Percentiles rank a stretch among this genome's conserved stretches.
phyloP scores from a whole-genome alignment of 2,329 filamentous ascomycete genomes.

The Arthrobotrys sphaeroides region DNA sequence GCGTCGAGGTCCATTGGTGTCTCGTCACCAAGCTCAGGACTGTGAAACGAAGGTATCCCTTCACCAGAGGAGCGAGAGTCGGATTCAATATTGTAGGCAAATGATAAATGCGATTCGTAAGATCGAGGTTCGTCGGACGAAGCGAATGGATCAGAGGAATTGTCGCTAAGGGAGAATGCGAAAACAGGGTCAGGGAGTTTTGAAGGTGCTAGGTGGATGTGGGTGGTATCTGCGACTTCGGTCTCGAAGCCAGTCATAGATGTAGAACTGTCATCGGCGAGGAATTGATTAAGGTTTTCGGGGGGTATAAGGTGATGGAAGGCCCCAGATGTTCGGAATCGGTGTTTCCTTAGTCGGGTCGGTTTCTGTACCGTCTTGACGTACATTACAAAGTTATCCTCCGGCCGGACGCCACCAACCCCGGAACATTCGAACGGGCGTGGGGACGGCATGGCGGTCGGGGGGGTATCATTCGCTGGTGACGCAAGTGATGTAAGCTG shows the following conservation, averaged over 20 bases:
- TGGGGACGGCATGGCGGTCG: conserved; percentile 54
- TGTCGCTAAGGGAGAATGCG: conserved; percentile 33
- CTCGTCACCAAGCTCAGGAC: conserved; percentile 32
- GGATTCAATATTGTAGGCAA: conserved; percentile 46
- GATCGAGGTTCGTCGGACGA: conserved; percentile 41
- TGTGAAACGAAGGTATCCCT: conserved; percentile 43
- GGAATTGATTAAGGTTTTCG: conserved; percentile 37
- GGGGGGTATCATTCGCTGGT: conserved; percentile 24
- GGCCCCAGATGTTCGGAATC: conserved; percentile 3
- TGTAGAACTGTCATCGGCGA: conserved; percentile 29
- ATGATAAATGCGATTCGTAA: conserved; percentile 42
- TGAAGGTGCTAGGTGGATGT: conserved; percentile 26
- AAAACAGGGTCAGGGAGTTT: conserved; percentile 37
- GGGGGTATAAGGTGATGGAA: conserved; percentile 21
- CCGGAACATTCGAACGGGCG: conserved; percentile 68
- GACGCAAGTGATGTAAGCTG: conserved; percentile 22
- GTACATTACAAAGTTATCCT: conserved; percentile 72
- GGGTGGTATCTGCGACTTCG: conserved; percentile 12
- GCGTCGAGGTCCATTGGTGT: conserved; percentile 47
- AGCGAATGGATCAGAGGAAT: conserved; percentile 32
- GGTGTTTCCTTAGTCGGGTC: conserved; percentile 7
- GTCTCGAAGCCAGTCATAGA: conserved; percentile 2
- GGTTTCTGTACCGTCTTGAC: conserved; percentile 61
- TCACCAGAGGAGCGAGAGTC: conserved; percentile 48
- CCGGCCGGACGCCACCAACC: conserved; percentile 69